A percentile compares a stretch with the other conserved stretches of the same genome.
Evolutionary conservation across 73 alveolate genomes (phyloP).

Genomic region (Loxodes magnus): DNA sequence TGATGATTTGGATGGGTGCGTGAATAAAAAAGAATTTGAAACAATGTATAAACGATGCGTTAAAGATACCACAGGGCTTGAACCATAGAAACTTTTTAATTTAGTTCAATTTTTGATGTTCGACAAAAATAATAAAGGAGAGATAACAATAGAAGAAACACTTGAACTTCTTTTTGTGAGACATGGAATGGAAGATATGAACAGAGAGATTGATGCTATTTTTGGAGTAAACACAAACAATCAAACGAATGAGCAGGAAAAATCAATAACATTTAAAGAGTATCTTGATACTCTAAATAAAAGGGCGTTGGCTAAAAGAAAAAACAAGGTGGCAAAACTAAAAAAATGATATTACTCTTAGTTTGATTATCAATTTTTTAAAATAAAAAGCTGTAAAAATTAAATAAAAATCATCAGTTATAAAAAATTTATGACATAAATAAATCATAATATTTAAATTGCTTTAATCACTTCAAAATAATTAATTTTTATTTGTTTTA

Average conservation of each 20-base stretch:
- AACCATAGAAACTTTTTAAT: slow-evolving; percentile 84
- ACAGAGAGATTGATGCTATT: slow-evolving; percentile 55
- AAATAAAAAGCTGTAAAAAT: too few relatives aligned
- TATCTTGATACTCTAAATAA: slow-evolving; percentile 49
- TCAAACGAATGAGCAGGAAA: slow-evolving; percentile 43
- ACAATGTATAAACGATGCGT: slow-evolving; percentile 91
- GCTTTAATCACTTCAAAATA: too few relatives aligned
- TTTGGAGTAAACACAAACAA: slow-evolving; percentile 59
- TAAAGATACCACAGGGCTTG: slow-evolving; percentile 79
- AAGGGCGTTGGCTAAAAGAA: slow-evolving; percentile 41
- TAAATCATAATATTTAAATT: too few relatives aligned
- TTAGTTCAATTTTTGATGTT: slow-evolving; percentile 86
- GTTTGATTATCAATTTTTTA: too few relatives aligned
- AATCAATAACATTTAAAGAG: slow-evolving; percentile 43
- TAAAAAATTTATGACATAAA: too few relatives aligned
- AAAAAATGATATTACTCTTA: too few relatives aligned
- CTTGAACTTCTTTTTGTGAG: slow-evolving; percentile 83
- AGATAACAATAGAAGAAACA: slow-evolving; percentile 88
- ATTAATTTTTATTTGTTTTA: too few relatives aligned
- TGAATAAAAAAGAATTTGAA: slow-evolving; percentile 65
- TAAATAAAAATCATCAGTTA: too few relatives aligned
- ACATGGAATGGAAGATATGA: slow-evolving; percentile 60
- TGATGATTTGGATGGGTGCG: slow-evolving; percentile 79
- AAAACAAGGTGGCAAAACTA: slow-evolving; percentile 19
- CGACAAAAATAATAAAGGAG: slow-evolving; percentile 81